Evolutionary conservation across 148 eudicot species (phyloP).

Genomic region (Camellia lanceoleosa): DNA sequence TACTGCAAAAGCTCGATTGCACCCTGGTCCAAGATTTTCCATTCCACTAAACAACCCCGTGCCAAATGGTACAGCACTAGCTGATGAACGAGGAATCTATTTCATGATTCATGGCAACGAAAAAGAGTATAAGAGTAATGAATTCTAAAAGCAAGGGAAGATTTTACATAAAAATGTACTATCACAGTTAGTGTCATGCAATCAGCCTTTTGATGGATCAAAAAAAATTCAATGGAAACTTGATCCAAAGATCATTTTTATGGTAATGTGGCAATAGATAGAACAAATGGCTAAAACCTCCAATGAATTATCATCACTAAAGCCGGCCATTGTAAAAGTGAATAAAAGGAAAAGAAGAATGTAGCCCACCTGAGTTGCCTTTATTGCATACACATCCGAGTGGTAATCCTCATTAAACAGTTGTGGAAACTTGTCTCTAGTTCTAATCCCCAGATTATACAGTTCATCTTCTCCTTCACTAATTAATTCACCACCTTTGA

Average conservation of each 20-base stretch:
- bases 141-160: background rate
- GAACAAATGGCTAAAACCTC: background rate
- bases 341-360: too few relatives aligned
- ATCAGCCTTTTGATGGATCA: background rate
- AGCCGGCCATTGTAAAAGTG: too few relatives aligned
- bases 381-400: too few relatives aligned
- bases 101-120: background rate
- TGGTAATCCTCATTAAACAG: too few relatives aligned
- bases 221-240: background rate
- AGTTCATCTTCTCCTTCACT: too few relatives aligned
- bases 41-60: slow-evolving; percentile 79
- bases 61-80: slow-evolving; percentile 95
- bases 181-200: background rate
- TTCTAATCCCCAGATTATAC: too few relatives aligned
- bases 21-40: slow-evolving; percentile 78
- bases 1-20: slow-evolving; percentile 84
- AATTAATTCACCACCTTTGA: too few relatives aligned
- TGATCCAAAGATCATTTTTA: background rate
- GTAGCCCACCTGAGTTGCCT: too few relatives aligned
- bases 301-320: background rate
- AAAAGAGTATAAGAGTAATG: background rate
- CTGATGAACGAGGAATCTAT: slow-evolving; percentile 85
- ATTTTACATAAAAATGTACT: background rate
- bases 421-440: too few relatives aligned
- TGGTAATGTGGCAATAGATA: background rate